A percentile compares a stretch with the other conserved stretches of the same genome.
These are phyloP conservation scores for Orbilia brochopaga DNA, from an alignment of 2,329 filamentous ascomycete genomes.

Conservation along the genomic window DNA sequence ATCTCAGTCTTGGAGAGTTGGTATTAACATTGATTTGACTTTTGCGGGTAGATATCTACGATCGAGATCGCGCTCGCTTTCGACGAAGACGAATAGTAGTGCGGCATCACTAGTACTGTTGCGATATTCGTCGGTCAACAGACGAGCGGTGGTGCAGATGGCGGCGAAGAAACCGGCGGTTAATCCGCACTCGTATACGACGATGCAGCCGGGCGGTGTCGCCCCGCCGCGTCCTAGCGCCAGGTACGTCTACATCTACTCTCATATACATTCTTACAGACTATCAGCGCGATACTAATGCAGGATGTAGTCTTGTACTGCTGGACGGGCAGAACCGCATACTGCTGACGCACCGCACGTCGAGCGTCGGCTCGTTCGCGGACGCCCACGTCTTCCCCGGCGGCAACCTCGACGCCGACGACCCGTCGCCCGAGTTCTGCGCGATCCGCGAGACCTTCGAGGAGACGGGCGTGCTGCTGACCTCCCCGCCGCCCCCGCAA, in stretches of 20 bases:
- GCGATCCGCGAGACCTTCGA: slow-evolving; percentile 93
- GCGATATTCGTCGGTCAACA: too few species aligned
- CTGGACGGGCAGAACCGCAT: slow-evolving; percentile 87
- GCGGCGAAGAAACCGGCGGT: slow-evolving; percentile 14
- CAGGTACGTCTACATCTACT: slow-evolving; percentile 61
- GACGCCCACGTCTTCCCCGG: slow-evolving; percentile 96
- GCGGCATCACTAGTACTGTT: too few species aligned
- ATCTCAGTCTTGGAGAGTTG: too few species aligned
- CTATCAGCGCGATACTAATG: background rate
- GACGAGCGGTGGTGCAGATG: slow-evolving; percentile 14
- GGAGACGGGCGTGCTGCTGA: slow-evolving; percentile 87
- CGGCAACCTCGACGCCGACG: slow-evolving; percentile 81
- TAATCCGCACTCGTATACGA: slow-evolving; percentile 46
- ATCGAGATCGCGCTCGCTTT: too few species aligned
- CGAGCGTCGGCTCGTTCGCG: slow-evolving; percentile 81
- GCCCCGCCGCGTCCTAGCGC: slow-evolving; percentile 69
- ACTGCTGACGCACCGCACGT: slow-evolving; percentile 82
- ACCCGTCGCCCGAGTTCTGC: slow-evolving; percentile 64
- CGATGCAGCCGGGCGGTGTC: slow-evolving; percentile 43
- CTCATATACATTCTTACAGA: slow-evolving; percentile 1
- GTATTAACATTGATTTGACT: too few species aligned
- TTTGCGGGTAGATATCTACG: too few species aligned
- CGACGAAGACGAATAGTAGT: too few species aligned
- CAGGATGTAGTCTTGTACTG: slow-evolving; percentile 71
- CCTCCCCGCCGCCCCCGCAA: slow-evolving; percentile 57